phyloP scores from a whole-genome alignment of 2,329 filamentous ascomycete genomes.

The Fusarium annulatum region DNA sequence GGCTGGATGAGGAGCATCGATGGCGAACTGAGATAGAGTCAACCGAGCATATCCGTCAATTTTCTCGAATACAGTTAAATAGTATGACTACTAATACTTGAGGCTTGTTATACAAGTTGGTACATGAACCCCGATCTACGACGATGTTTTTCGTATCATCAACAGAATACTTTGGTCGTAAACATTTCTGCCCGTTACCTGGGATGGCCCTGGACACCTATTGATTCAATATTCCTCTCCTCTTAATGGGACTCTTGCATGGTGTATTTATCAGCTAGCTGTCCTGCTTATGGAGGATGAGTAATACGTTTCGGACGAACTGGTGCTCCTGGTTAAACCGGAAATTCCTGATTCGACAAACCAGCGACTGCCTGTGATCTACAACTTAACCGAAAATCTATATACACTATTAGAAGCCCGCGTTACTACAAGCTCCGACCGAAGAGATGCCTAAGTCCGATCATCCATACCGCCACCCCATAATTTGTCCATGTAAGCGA shows the following conservation, averaged over 20 bases:
- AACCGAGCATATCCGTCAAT: rapidly evolving
- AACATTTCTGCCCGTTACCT: too few species aligned
- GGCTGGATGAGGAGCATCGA: not conserved
- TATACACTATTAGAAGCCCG: not conserved
- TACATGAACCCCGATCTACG: not conserved
- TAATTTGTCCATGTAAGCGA: not conserved
- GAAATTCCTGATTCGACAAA: not conserved
- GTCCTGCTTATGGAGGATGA: not conserved
- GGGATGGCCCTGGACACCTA: not conserved
- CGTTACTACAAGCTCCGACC: not conserved
- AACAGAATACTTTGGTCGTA: not conserved
- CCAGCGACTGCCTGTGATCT: too few species aligned
- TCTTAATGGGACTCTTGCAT: too few species aligned
- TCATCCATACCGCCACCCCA: not conserved
- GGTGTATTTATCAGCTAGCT: not conserved
- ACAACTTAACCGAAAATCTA: not conserved
- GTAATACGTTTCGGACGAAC: not conserved
- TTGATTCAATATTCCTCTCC: too few species aligned
- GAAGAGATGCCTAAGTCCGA: not conserved
- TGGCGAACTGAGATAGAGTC: not conserved
- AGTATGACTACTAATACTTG: rapidly evolving
- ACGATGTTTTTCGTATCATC: rapidly evolving
- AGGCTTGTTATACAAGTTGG: not conserved
- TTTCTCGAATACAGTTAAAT: too few species aligned
- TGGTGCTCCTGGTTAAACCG: not conserved